Conservation (phyloP, 2,329 filamentous ascomycete genomes). For the Lecanicillium sp. region DNA sequence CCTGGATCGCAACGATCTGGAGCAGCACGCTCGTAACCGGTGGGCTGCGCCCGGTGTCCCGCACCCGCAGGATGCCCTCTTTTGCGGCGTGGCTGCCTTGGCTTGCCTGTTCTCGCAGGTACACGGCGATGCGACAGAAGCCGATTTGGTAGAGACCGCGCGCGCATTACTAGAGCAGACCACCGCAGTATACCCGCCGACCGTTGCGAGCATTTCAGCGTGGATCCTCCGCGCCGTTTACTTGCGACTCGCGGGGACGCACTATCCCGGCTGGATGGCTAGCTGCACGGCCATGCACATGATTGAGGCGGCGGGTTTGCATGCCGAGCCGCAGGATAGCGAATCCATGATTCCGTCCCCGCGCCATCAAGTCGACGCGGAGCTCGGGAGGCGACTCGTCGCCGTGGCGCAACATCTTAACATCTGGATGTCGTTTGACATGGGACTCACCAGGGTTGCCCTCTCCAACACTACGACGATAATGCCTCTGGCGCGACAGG, state of each 20-base stretch:
- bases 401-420: constrained; percentile 50
- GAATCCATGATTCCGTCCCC: constrained; percentile 18
- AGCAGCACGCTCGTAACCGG: constrained; percentile 18
- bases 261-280: constrained; percentile 49
- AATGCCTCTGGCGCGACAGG: constrained; percentile 27
- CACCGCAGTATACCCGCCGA: constrained; percentile 20
- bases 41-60: constrained; percentile 24
- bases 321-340: constrained; percentile 27
- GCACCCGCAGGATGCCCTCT: constrained; percentile 35
- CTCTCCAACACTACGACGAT: constrained; percentile 36
- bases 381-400: constrained; percentile 34
- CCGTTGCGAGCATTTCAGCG: constrained; percentile 32
- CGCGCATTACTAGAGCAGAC: constrained; percentile 35
- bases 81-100: constrained; percentile 48
- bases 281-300: constrained; percentile 51
- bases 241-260: constrained; percentile 43
- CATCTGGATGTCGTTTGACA: constrained; percentile 52
- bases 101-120: constrained; percentile 42
- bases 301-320: constrained; percentile 43
- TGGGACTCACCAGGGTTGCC: constrained; percentile 44
- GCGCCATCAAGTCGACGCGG: constrained; percentile 22
- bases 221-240: constrained; percentile 49
- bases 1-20: constrained; percentile 24
- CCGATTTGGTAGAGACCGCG: constrained; percentile 37
- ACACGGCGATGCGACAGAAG: constrained; percentile 31